Evolutionary conservation across 2,329 filamentous ascomycete genomes (phyloP).

Genomic region (Gaeumannomyces sp.): DNA sequence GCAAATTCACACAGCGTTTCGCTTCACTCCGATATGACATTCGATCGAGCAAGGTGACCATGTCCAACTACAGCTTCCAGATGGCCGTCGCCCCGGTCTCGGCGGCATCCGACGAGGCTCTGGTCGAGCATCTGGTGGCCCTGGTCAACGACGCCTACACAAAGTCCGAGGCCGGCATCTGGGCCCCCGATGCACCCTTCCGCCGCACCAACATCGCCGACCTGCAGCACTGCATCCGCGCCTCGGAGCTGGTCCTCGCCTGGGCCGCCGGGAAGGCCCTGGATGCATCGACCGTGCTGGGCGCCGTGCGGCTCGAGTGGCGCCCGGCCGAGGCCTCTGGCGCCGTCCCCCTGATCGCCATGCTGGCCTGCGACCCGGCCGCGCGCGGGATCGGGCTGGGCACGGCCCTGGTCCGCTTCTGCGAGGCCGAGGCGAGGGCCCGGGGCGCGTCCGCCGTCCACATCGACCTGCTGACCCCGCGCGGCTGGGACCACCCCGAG

Average conservation of each 20-base stretch:
- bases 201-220: conserved; percentile 18
- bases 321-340: conserved; percentile 17
- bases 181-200: conserved; percentile 9
- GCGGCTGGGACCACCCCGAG: conserved; percentile 19
- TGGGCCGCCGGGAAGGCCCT: conserved; percentile 7
- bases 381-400: conserved; percentile 23
- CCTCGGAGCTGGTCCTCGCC: conserved; percentile 20
- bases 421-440: conserved; percentile 18
- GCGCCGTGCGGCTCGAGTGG: conserved; percentile 15
- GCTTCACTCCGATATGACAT: too few species aligned
- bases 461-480: conserved; percentile 23
- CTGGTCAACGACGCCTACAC: conserved; percentile 15
- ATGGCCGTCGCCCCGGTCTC: neutral
- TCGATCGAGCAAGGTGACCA: too few species aligned
- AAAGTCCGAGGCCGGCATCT: conserved; percentile 13
- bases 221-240: conserved; percentile 17
- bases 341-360: conserved; percentile 16
- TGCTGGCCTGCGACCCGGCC: conserved; percentile 20
- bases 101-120: neutral
- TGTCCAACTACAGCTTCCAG: too few species aligned
- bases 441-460: conserved; percentile 13
- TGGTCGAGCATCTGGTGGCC: neutral
- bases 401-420: conserved; percentile 21
- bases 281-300: conserved; percentile 21
- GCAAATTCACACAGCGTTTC: too few species aligned